A percentile compares a stretch with the other conserved stretches of the same genome.
Conservation (phyloP, 2,329 filamentous ascomycete species). For the Trichothecium sympodiale region DNA sequence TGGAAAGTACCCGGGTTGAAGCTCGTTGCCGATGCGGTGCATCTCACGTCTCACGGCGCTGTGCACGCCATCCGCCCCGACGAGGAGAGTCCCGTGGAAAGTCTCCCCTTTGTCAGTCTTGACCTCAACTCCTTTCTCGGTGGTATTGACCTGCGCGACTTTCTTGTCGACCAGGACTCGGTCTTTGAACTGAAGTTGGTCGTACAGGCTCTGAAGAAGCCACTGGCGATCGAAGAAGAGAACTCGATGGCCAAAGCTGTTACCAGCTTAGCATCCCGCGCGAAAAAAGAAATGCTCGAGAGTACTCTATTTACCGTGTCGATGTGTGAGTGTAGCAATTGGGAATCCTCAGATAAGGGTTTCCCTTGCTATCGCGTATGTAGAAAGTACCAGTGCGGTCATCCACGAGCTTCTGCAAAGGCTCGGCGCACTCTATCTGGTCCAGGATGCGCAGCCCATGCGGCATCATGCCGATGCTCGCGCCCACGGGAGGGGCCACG, state of each 20-base stretch:
- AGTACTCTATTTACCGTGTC: background rate
- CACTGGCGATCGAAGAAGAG: slow-evolving; percentile 23
- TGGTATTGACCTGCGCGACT: slow-evolving; percentile 7
- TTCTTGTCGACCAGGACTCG: slow-evolving; percentile 8
- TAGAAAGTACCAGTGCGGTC: background rate
- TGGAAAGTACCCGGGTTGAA: slow-evolving; percentile 13
- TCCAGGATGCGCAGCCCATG: slow-evolving; percentile 34
- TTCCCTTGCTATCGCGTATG: background rate
- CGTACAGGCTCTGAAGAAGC: slow-evolving; percentile 20
- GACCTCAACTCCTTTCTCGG: slow-evolving; percentile 13
- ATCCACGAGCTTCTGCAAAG: background rate
- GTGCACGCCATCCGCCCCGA: slow-evolving; percentile 28
- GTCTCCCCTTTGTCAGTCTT: slow-evolving; percentile 16
- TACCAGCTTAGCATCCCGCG: too few species aligned
- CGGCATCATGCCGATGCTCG: slow-evolving; percentile 32
- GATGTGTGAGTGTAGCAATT: background rate
- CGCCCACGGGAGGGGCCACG: slow-evolving; percentile 34
- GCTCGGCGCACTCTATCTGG: slow-evolving; percentile 27
- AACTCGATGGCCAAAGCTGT: slow-evolving; percentile 15
- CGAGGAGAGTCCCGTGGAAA: slow-evolving; percentile 19
- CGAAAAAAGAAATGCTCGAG: too few species aligned
- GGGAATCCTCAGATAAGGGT: background rate
- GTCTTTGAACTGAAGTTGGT: slow-evolving; percentile 18
- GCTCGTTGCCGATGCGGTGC: slow-evolving; percentile 7
- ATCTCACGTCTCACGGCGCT: slow-evolving; percentile 21